Percentiles rank a stretch among this genome's conserved stretches.
phyloP scores from a whole-genome alignment of 108 stramenopile species.

The Cyclotella cryptica region DNA sequence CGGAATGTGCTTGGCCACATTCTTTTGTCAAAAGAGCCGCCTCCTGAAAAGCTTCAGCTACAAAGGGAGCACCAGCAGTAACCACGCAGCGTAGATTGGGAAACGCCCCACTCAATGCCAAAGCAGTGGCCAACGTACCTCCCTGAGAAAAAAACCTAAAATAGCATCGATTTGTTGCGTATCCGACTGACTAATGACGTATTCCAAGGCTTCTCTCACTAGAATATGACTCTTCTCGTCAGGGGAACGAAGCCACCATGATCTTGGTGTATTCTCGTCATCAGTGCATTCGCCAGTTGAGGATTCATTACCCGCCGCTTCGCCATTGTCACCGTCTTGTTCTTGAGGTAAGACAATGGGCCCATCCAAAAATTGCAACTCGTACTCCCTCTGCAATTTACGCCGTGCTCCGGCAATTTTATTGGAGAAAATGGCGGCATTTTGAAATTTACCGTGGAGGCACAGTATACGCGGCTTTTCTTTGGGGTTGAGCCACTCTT shows the following conservation, averaged over 20 bases:
- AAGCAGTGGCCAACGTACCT: conserved; percentile 67
- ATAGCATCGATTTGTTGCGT: conserved; percentile 62
- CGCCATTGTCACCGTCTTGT: conserved; percentile 1
- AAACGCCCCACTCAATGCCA: conserved; percentile 62
- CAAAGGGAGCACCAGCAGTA: conserved; percentile 74
- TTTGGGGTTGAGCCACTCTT: no score
- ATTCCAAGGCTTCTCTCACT: conserved; percentile 65
- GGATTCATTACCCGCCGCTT: background rate
- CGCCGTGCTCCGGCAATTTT: conserved; percentile 79
- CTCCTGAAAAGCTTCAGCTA: conserved; percentile 58
- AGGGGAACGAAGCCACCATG: conserved; percentile 67
- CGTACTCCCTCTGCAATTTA: conserved; percentile 63
- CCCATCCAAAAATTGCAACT: conserved; percentile 71
- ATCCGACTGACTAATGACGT: conserved; percentile 50
- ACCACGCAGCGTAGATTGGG: conserved; percentile 62
- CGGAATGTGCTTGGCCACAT: background rate
- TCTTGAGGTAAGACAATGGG: conserved; percentile 37
- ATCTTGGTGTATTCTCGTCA: conserved; percentile 17
- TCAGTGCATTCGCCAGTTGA: background rate
- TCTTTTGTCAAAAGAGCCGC: conserved; percentile 26
- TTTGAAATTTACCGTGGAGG: conserved; percentile 68
- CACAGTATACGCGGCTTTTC: conserved; percentile 49
- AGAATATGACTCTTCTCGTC: conserved; percentile 43
- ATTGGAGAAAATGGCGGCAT: conserved; percentile 60
- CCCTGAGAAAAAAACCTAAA: conserved; percentile 81